Base-by-base conservation (phyloP, 768 basidiomycete species). In the Macrolepiota fuliginosa region DNA sequence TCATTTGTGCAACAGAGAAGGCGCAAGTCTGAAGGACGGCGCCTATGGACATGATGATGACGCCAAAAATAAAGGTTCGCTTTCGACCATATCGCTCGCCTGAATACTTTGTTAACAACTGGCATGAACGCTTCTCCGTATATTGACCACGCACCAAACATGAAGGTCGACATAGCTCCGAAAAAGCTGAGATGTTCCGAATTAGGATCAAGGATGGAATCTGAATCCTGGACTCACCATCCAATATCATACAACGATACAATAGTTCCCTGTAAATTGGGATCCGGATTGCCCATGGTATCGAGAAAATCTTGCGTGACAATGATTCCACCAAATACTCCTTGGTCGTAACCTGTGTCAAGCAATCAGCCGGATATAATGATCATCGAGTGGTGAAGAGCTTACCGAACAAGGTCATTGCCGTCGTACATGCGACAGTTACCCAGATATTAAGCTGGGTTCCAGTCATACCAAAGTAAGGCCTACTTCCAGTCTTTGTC, bases 241-340 rank as follows among this genome's bases (percentile, higher is more conserved):
- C 80, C 80, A 59, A 82, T 81, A 63, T 82, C 80, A 57, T 82
- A 81, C n/a, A 82, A 56, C 11, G 80, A 80, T 13, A 82, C 80
- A 56, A 82, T 81, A 3, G 80, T 78, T 5, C 80, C 81, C 59
- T 81, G 80, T 27, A 82, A 68, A 53, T 71, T 71, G 1, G 79
- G 71, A 61, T 76, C 68, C 11, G 80, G 81, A 67, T 81, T 76
- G 2, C 80, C 80, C 80, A 81, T 81, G 9, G 74, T 78, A 12
- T 79, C 64, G 59, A 81, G 66, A 65, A 83, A 81, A 63, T 76
- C 69, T 25, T 73, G 72, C 5, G 81, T 81, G 54, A 83, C 77
- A 56, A 83, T 81, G 58, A 81, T 81, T 0, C 80, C 80, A 24
- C 81, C 81, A 63, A 81, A 83, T 19, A 83, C 80, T n/a, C 80